Percentiles rank a stretch among this genome's conserved stretches.
Conservation (phyloP, 495 filamentous ascomycete genomes). For the Penicillium silybi region DNA sequence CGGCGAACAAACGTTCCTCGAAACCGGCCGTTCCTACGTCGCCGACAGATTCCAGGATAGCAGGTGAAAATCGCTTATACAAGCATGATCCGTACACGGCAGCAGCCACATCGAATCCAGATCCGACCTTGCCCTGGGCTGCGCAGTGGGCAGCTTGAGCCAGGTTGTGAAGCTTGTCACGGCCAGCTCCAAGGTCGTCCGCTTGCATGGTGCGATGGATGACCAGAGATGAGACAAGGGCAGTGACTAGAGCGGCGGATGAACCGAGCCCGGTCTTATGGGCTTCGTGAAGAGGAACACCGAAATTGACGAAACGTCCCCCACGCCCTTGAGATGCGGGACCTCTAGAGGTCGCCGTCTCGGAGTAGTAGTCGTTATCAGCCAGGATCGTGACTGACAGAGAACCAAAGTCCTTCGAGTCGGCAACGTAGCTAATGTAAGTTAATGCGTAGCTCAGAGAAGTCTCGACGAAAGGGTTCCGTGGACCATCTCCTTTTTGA, state of each 20-base stretch:
- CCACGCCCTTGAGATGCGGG: slow-evolving; percentile 17
- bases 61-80: slow-evolving; percentile 87
- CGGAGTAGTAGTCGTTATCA: slow-evolving; percentile 95
- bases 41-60: slow-evolving; percentile 61
- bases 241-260: slow-evolving; percentile 90
- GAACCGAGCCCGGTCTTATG: slow-evolving; percentile 97
- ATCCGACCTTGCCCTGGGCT: slow-evolving; percentile 93
- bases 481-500: slow-evolving; percentile 59
- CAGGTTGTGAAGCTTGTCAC: slow-evolving; percentile 75
- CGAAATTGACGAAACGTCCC: slow-evolving; percentile 70
- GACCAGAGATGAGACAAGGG: slow-evolving; percentile 72
- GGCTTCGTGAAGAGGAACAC: slow-evolving; percentile 67
- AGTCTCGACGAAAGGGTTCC: slow-evolving; percentile 87
- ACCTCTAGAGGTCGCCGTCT: slow-evolving; percentile 45
- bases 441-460: slow-evolving; percentile 82
- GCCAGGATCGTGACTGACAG: slow-evolving; percentile 82
- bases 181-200: slow-evolving; percentile 49
- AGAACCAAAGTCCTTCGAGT: slow-evolving; percentile 57
- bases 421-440: slow-evolving; percentile 60
- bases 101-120: slow-evolving; percentile 92
- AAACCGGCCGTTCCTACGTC: slow-evolving; percentile 63
- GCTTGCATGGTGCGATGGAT: slow-evolving; percentile 74
- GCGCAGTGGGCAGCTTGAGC: slow-evolving; percentile 92
- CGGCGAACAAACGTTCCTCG: slow-evolving; percentile 53
- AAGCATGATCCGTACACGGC: slow-evolving; percentile 87